Conservation (phyloP, 495 filamentous ascomycete genomes). For the Clavariopsis aquatica region DNA sequence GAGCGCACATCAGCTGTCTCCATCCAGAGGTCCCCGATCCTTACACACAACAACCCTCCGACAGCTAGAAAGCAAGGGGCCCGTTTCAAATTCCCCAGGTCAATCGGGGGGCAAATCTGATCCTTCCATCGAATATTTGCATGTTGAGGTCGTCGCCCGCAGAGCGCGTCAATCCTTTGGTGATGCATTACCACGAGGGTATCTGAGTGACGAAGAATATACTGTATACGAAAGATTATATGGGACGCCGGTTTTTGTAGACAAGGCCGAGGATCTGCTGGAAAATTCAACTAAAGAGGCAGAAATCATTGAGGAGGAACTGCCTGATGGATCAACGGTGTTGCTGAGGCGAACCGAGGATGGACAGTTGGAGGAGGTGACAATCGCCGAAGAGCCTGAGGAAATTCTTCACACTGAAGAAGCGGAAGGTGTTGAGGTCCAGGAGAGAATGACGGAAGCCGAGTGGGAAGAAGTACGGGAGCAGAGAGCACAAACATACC, state of each 20-base stretch:
- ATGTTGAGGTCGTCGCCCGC: slow-evolving; percentile 47
- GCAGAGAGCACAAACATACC: slow-evolving; percentile 20
- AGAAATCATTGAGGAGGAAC: slow-evolving; percentile 45
- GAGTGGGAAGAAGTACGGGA: slow-evolving; percentile 21
- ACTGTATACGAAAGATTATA: slow-evolving; percentile 78
- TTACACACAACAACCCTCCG: slow-evolving; percentile 1
- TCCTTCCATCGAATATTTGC: neutral
- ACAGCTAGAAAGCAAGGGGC: neutral
- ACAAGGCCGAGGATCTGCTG: slow-evolving; percentile 55
- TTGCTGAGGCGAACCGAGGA: slow-evolving; percentile 58
- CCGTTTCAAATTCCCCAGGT: neutral
- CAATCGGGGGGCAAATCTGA: neutral
- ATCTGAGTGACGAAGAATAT: slow-evolving; percentile 69
- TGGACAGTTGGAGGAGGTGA: slow-evolving; percentile 42
- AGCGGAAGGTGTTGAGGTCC: slow-evolving; percentile 42
- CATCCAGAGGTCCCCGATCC: neutral
- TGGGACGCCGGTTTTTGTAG: slow-evolving; percentile 64
- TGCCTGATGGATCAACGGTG: slow-evolving; percentile 30
- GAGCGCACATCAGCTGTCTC: neutral
- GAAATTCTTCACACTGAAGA: slow-evolving; percentile 31
- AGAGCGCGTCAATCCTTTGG: slow-evolving; percentile 73
- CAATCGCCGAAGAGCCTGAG: slow-evolving; percentile 36
- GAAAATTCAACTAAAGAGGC: slow-evolving; percentile 42
- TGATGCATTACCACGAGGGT: slow-evolving; percentile 71
- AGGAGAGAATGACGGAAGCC: slow-evolving; percentile 40